Base-by-base conservation (phyloP, 768 basidiomycete species). In the Pleurotus eryngii region DNA sequence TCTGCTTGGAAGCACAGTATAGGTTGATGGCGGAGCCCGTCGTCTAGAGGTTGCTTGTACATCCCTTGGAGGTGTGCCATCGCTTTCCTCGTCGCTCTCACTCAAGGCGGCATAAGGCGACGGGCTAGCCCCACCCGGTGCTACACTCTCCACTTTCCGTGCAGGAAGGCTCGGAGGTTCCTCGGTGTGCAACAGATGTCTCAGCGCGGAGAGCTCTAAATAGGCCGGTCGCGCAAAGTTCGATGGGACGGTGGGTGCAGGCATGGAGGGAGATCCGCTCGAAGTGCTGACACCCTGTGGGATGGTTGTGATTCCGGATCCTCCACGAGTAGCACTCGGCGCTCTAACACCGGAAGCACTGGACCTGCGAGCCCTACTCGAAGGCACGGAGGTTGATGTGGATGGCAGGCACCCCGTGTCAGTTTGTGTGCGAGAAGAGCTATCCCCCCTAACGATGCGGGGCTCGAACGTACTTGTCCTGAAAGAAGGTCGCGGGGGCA, bases 151-250 rank as follows among this genome's bases (percentile, higher is more conserved):
- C 9, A 60, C 51, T 59, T 77, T 80, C 38, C 78, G 72, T 4
- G 74, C 70, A 48, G 76, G 67, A 43, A 75, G 67, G 39, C 68
- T 42, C 8, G 76, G 72, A 7, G 72, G 70, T 11, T 74, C 66
- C 17, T 85, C 80, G 0, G 86, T 84, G 57, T 84, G 85, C 7
- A 92, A 73, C 53, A 89, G 69, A 63, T 91, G 76, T 55, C 87
- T 84, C 56, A 93, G 72, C 1, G 88, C 81, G 2, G 90, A 90
- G 68, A 89, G 79, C 43, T 90, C 87, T 55, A 93, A 79, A 69
- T 93, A 93, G 0, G 83, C 72, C 1, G 91, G 91, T 17, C 85
- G 82, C 47, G 82, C 74, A 69, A 87, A 92, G 35, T 63, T 72
- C 56, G 67, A 69, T 46, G 67, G 60, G 49, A 64, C 69, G 38